phyloP scores from a whole-genome alignment of 2,329 filamentous ascomycete genomes.

The Phaeomoniella chlamydospora region DNA sequence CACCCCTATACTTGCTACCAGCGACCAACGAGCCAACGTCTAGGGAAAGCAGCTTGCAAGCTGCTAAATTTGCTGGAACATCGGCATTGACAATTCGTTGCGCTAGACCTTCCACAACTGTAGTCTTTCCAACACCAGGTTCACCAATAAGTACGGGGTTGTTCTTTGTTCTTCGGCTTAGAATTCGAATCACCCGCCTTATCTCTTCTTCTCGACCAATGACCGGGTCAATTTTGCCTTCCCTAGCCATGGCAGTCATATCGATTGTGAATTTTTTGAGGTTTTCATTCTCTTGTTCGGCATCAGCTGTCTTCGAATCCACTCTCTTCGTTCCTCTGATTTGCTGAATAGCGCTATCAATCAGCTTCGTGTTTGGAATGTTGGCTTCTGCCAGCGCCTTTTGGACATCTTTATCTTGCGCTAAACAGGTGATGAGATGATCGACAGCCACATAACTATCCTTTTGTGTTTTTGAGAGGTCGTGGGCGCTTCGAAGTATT shows the following conservation, averaged over 20 bases:
- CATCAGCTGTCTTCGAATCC: conserved; percentile 90
- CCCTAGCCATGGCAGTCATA: conserved; percentile 89
- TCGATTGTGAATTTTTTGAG: conserved; percentile 97
- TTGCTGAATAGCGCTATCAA: conserved; percentile 78
- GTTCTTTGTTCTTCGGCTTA: conserved; percentile 90
- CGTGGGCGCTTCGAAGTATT: conserved; percentile 69
- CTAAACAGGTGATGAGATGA: conserved; percentile 75
- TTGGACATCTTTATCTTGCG: conserved; percentile 66
- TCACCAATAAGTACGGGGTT: conserved; percentile 89
- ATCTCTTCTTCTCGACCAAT: conserved; percentile 96
- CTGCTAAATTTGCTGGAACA: conserved; percentile 86
- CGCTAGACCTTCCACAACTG: conserved; percentile 79
- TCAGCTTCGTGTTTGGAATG: conserved; percentile 76
- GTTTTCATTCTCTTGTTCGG: conserved; percentile 83
- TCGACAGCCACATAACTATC: conserved; percentile 90
- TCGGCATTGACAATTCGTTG: conserved; percentile 90
- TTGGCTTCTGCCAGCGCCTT: conserved; percentile 68
- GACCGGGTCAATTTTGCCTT: conserved; percentile 95
- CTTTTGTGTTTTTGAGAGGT: conserved; percentile 93
- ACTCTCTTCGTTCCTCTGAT: conserved; percentile 88
- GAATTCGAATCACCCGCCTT: conserved; percentile 74
- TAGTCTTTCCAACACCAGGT: conserved; percentile 87
- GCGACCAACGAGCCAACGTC: conserved; percentile 92
- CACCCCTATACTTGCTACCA: conserved; percentile 94
- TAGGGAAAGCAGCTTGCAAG: conserved; percentile 85